These are phyloP conservation scores for Candida railenensis DNA, from an alignment of 805 yeast genomes.

Conservation along the genomic window DNA sequence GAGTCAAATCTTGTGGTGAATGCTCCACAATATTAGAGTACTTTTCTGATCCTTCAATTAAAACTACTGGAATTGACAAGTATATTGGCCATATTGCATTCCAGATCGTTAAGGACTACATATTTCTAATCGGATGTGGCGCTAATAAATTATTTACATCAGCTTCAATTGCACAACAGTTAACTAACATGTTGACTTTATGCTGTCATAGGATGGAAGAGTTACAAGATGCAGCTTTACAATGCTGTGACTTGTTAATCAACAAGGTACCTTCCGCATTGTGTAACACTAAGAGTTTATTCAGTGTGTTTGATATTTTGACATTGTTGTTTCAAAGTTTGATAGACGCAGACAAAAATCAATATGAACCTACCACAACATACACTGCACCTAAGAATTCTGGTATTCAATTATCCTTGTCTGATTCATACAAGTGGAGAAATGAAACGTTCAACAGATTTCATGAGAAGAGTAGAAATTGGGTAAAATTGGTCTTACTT, in stretches of 20 bases:
- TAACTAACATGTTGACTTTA: slow-evolving; percentile 62
- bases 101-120: slow-evolving; percentile 56
- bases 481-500: slow-evolving; percentile 62
- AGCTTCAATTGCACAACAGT: slow-evolving; percentile 58
- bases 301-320: slow-evolving; percentile 77
- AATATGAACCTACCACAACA: slow-evolving; percentile 78
- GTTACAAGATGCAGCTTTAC: slow-evolving; percentile 77
- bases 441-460: slow-evolving; percentile 60
- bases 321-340: slow-evolving; percentile 76
- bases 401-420: slow-evolving; percentile 54
- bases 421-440: slow-evolving; percentile 80
- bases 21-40: slow-evolving; percentile 76
- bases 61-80: slow-evolving; percentile 66
- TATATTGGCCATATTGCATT: slow-evolving; percentile 65
- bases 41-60: slow-evolving; percentile 77
- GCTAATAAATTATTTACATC: slow-evolving; percentile 56
- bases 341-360: slow-evolving; percentile 78
- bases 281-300: slow-evolving; percentile 71
- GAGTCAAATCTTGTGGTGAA: slow-evolving; percentile 72
- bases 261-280: slow-evolving; percentile 70
- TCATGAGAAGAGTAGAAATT: slow-evolving; percentile 55
- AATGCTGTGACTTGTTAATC: slow-evolving; percentile 70
- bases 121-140: slow-evolving; percentile 50
- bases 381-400: slow-evolving; percentile 44
- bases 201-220: slow-evolving; percentile 78